Conservation (phyloP, 441 rosid species). For the Hypseocharis bilobata region DNA sequence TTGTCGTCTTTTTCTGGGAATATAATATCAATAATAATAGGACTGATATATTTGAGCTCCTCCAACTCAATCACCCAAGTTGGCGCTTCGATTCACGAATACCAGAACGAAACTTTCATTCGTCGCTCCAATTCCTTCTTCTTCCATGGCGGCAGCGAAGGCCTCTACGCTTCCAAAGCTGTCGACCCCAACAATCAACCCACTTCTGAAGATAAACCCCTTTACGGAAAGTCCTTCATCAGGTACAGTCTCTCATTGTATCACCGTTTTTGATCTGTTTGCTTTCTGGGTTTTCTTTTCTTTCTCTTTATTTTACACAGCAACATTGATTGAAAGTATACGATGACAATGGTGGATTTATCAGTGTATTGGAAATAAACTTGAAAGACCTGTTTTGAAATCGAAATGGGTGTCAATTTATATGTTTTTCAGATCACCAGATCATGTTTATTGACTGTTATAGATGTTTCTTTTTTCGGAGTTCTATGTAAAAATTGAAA, state of each 20-base stretch:
- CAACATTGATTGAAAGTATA: no score
- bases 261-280: no score
- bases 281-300: background rate
- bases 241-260: no score
- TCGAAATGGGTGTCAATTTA: background rate
- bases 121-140: conserved; percentile 34
- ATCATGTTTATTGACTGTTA: no score
- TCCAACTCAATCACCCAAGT: conserved; percentile 16
- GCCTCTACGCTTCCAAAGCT: conserved; percentile 28
- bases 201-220: conserved; percentile 21
- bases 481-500: no score
- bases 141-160: conserved; percentile 35
- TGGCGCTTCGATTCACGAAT: conserved; percentile 34
- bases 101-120: conserved; percentile 27
- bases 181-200: conserved; percentile 10
- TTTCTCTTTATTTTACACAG: background rate
- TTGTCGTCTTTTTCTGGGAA: background rate
- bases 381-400: background rate
- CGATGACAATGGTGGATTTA: background rate
- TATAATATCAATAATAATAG: background rate
- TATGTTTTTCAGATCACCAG: no score
- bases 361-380: background rate
- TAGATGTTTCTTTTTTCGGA: no score
- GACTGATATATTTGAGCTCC: conserved; percentile 16
- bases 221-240: conserved; percentile 27